Percentiles rank a stretch among this genome's conserved stretches.
phyloP scores from a whole-genome alignment of 106 monocot species.

The Dioscorea zingiberensis region DNA sequence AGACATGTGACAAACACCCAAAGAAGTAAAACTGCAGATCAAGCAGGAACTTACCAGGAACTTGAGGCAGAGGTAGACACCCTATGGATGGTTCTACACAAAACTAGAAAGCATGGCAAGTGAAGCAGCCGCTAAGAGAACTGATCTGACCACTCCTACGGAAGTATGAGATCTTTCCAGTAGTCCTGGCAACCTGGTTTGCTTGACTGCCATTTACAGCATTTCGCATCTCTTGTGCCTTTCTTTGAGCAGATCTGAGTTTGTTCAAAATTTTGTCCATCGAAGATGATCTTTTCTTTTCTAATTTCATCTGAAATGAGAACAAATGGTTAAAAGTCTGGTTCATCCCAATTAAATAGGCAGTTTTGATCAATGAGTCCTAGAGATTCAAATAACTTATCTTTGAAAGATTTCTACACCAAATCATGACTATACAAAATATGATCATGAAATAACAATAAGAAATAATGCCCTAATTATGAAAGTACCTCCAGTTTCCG shows the following conservation, averaged over 20 bases:
- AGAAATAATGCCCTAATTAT: no score
- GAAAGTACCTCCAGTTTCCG: no score
- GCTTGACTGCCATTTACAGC: constrained; percentile 26
- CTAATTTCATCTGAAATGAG: constrained; percentile 79
- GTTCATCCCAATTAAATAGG: no score
- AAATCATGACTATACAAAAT: no score
- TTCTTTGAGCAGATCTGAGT: constrained; percentile 76
- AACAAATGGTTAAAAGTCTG: no score
- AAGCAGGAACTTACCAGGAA: no score
- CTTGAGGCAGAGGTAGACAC: not conserved
- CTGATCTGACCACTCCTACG: constrained; percentile 36
- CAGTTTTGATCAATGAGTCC: no score
- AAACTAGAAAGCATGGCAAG: constrained; percentile 67
- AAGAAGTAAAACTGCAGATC: no score
- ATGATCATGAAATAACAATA: no score
- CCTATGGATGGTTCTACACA: not conserved
- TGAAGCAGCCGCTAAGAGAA: constrained; percentile 64
- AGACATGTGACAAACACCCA: no score
- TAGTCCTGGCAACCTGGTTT: constrained; percentile 21
- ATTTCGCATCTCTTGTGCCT: constrained; percentile 76
- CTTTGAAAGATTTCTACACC: no score
- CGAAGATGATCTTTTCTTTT: constrained; percentile 88
- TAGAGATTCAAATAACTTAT: no score
- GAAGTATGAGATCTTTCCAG: constrained; percentile 20
- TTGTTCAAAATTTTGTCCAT: constrained; percentile 81